Evolutionary conservation across 2,329 filamentous ascomycete species (phyloP).

Genomic region (Graphilbum ipis-grandicollis): DNA sequence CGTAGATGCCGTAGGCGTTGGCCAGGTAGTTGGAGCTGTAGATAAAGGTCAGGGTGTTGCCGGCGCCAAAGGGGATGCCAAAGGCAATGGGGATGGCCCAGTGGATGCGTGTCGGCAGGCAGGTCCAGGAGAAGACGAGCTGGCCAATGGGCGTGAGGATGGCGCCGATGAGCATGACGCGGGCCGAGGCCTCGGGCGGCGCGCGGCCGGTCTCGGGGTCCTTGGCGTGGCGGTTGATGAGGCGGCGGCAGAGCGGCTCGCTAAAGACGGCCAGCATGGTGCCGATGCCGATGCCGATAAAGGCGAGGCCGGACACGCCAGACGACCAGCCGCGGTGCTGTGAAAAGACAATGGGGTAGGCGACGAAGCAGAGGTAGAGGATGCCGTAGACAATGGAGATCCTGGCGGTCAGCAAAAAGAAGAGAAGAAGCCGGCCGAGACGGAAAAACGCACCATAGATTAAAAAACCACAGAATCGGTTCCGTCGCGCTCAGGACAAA

Average conservation of each 20-base stretch:
- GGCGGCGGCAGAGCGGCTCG: constrained; percentile 55
- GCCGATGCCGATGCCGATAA: constrained; percentile 52
- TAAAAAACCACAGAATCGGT: constrained; percentile 61
- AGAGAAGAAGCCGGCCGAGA: not conserved
- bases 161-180: constrained; percentile 62
- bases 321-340: constrained; percentile 59
- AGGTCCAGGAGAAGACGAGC: constrained; percentile 80
- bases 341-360: constrained; percentile 72
- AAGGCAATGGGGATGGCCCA: constrained; percentile 63
- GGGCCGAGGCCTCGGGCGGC: constrained; percentile 64
- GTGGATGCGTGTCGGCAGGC: constrained; percentile 56
- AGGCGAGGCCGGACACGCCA: constrained; percentile 59
- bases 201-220: constrained; percentile 60
- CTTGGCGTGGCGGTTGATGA: constrained; percentile 60
- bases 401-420: constrained; percentile 23
- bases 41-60: constrained; percentile 61
- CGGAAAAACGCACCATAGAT: constrained; percentile 38
- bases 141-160: constrained; percentile 61
- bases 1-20: constrained; percentile 58
- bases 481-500: constrained; percentile 65
- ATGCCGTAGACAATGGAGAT: constrained; percentile 77
- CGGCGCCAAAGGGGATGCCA: constrained; percentile 58
- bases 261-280: constrained; percentile 41
- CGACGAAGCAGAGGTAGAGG: constrained; percentile 67
- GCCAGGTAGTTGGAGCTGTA: constrained; percentile 65